Conservation (phyloP, 2,329 filamentous ascomycete genomes). For the Trichoderma breve region DNA sequence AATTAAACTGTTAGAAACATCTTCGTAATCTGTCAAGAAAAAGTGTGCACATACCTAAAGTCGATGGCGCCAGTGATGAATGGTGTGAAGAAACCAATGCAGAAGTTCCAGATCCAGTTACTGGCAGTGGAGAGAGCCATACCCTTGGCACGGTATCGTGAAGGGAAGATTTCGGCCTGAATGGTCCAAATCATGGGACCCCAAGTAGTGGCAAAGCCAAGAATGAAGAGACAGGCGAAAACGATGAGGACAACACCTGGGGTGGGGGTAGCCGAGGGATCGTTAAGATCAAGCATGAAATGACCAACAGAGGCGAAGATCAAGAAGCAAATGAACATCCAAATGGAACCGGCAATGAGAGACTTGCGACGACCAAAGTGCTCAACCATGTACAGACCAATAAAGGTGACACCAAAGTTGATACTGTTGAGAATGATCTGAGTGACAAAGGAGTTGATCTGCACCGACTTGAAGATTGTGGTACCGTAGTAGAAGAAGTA, state of each 20-base stretch:
- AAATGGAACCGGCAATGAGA: conserved; percentile 59
- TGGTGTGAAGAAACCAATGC: conserved; percentile 74
- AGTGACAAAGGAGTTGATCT: conserved; percentile 60
- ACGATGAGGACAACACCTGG: conserved; percentile 62
- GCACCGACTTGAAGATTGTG: conserved; percentile 46
- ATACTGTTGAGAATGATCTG: conserved; percentile 66
- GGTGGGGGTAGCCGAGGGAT: conserved; percentile 36
- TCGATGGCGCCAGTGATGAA: conserved; percentile 72
- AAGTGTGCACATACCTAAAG: conserved; percentile 49
- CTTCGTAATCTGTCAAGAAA: no score
- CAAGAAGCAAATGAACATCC: conserved; percentile 61
- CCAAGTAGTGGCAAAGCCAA: conserved; percentile 66
- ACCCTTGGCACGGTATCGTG: conserved; percentile 57
- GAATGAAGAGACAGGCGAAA: conserved; percentile 62
- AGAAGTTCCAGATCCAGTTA: conserved; percentile 73
- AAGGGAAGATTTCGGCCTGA: conserved; percentile 63
- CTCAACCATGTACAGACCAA: conserved; percentile 69
- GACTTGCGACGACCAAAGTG: conserved; percentile 63
- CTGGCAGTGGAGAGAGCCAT: conserved; percentile 60
- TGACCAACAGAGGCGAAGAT: conserved; percentile 54
- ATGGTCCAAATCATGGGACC: conserved; percentile 65
- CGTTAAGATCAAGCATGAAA: conserved; percentile 42
- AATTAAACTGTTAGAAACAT: neutral
- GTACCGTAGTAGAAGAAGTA: conserved; percentile 66
- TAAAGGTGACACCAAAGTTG: conserved; percentile 66